phyloP scores from a whole-genome alignment of 257 asterid genomes.

The Coffea eugenioides region DNA sequence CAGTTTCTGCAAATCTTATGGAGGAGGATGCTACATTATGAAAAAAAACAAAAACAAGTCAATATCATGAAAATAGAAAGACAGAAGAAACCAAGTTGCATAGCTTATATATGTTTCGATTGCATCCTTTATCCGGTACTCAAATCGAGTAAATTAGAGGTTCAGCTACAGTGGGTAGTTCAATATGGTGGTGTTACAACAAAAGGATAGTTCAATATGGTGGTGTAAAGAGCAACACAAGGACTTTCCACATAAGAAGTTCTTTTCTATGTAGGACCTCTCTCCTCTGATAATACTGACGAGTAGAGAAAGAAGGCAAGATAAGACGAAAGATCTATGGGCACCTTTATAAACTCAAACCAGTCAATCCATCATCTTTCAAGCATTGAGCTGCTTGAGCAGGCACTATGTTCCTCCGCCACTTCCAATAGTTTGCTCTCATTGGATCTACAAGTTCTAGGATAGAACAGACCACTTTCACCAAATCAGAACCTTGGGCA shows the following conservation, averaged over 20 bases:
- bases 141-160: background rate
- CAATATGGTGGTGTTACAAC: background rate
- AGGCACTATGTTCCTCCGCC: constrained; percentile 56
- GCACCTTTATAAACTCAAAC: constrained; percentile 7
- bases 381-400: constrained; percentile 19
- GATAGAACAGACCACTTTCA: constrained; percentile 44
- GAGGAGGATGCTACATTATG: background rate
- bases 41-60: background rate
- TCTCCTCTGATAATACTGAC: background rate
- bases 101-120: background rate
- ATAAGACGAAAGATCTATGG: background rate
- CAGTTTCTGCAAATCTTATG: background rate
- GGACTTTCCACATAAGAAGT: background rate
- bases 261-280: background rate
- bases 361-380: constrained; percentile 23
- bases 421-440: constrained; percentile 83
- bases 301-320: background rate
- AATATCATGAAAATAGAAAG: background rate
- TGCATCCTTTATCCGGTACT: background rate
- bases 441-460: constrained; percentile 68
- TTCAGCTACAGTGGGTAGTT: background rate
- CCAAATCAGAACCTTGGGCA: constrained; percentile 33
- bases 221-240: background rate
- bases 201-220: background rate
- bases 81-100: background rate